Evolutionary conservation across 2,329 filamentous ascomycete species (phyloP).

Genomic region (Fusarium vanettenii): DNA sequence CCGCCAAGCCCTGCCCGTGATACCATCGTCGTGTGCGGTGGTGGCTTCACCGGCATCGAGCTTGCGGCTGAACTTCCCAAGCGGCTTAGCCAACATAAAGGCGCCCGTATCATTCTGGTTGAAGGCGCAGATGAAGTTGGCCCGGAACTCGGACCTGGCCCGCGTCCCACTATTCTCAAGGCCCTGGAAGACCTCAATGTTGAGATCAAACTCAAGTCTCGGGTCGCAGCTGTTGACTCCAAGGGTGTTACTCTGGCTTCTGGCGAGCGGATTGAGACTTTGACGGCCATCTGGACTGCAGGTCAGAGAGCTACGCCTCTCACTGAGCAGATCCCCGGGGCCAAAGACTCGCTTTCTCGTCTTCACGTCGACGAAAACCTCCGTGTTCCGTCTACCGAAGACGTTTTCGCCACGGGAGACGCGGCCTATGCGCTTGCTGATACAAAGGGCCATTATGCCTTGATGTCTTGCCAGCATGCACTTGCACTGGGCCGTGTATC

Average conservation of each 20-base stretch:
- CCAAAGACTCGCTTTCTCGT: constrained; percentile 38
- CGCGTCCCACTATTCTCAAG: constrained; percentile 47
- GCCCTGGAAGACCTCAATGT: constrained; percentile 46
- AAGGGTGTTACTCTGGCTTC: constrained; percentile 41
- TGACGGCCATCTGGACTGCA: constrained; percentile 53
- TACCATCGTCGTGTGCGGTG: constrained; percentile 51
- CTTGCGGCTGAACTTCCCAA: constrained; percentile 46
- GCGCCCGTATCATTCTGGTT: constrained; percentile 43
- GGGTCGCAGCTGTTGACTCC: constrained; percentile 40
- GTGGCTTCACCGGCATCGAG: constrained; percentile 51
- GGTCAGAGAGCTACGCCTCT: constrained; percentile 48
- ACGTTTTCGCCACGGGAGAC: constrained; percentile 46
- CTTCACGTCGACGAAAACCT: constrained; percentile 20
- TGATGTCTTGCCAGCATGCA: constrained; percentile 56
- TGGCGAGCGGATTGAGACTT: constrained; percentile 48
- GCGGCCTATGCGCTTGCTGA: constrained; percentile 44
- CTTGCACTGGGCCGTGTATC: constrained; percentile 48
- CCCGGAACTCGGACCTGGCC: constrained; percentile 47
- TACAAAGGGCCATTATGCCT: constrained; percentile 40
- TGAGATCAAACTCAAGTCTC: constrained; percentile 44
- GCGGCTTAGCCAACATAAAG: constrained; percentile 30
- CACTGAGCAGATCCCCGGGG: constrained; percentile 47
- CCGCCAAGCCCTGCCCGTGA: constrained; percentile 43
- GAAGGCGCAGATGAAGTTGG: constrained; percentile 45
- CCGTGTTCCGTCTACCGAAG: background rate